Conservation (phyloP, 371 early-diverging fungal genomes). For the Blakeslea trispora region DNA sequence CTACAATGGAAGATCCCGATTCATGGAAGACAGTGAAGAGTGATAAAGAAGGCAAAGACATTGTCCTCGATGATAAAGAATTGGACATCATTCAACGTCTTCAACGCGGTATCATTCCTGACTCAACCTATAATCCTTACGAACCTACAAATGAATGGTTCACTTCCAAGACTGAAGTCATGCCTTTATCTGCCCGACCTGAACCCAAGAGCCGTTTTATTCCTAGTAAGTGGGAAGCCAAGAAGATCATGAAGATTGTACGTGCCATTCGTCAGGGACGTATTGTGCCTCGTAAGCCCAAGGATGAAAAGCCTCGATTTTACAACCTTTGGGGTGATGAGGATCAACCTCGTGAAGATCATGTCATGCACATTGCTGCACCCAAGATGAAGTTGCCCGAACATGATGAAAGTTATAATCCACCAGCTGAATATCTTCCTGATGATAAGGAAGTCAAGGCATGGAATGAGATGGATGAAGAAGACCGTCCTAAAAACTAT, state of each 20-base stretch:
- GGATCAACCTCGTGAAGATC: slow-evolving; percentile 61
- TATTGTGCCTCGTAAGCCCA: slow-evolving; percentile 71
- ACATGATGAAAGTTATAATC: slow-evolving; percentile 95
- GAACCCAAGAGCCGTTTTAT: slow-evolving; percentile 96
- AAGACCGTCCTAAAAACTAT: slow-evolving; percentile 79
- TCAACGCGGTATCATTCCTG: slow-evolving; percentile 81
- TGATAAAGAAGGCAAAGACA: slow-evolving; percentile 76
- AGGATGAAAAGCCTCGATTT: slow-evolving; percentile 64
- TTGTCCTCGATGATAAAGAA: slow-evolving; percentile 84
- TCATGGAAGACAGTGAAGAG: slow-evolving; percentile 88
- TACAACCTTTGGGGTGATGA: slow-evolving; percentile 90
- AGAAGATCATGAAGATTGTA: slow-evolving; percentile 93
- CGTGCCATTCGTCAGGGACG: slow-evolving; percentile 90
- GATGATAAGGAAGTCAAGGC: slow-evolving; percentile 77
- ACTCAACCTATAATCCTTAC: slow-evolving; percentile 85
- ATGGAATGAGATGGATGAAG: slow-evolving; percentile 80
- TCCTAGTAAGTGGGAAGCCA: slow-evolving; percentile 93
- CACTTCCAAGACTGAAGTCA: slow-evolving; percentile 75
- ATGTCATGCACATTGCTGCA: slow-evolving; percentile 85
- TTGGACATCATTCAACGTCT: slow-evolving; percentile 89
- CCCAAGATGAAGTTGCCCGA: slow-evolving; percentile 90
- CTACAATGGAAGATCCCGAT: slow-evolving; percentile 91
- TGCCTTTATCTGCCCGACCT: slow-evolving; percentile 81
- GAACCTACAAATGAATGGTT: slow-evolving; percentile 94
- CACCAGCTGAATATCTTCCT: slow-evolving; percentile 95